A percentile compares a stretch with the other conserved stretches of the same genome.
phyloP scores from a whole-genome alignment of 2,329 filamentous ascomycete genomes.

The Sporothrix inflata region DNA sequence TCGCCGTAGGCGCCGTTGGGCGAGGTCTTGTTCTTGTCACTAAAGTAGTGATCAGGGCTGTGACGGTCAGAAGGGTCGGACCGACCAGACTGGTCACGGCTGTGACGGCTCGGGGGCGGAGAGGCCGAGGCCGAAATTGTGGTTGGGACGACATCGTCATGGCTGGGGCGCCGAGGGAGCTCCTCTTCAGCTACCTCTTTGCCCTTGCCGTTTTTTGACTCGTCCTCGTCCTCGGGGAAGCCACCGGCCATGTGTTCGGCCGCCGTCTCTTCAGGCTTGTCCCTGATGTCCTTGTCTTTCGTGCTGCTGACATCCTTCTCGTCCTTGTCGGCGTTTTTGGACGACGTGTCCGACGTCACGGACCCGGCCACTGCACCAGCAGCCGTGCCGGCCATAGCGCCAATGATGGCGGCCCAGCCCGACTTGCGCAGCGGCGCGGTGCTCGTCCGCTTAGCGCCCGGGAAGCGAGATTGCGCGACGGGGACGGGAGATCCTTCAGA shows the following conservation, averaged over 20 bases:
- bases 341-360: slow-evolving; percentile 9
- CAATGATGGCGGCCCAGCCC: slow-evolving; percentile 58
- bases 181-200: slow-evolving; percentile 31
- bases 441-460: slow-evolving; percentile 38
- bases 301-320: not conserved
- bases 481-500: not conserved
- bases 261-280: not conserved
- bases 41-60: slow-evolving; percentile 33
- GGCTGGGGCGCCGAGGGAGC: slow-evolving; percentile 26
- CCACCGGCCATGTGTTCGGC: slow-evolving; percentile 13
- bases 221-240: slow-evolving; percentile 23
- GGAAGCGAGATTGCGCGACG: slow-evolving; percentile 22
- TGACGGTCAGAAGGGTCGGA: slow-evolving; percentile 39
- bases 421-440: slow-evolving; percentile 38
- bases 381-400: slow-evolving; percentile 50
- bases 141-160: not conserved
- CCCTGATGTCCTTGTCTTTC: not conserved
- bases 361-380: slow-evolving; percentile 36
- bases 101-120: slow-evolving; percentile 58
- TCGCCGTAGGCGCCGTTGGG: slow-evolving; percentile 45
- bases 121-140: slow-evolving; percentile 50
- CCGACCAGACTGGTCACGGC: slow-evolving; percentile 26
- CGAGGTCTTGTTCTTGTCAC: not conserved
- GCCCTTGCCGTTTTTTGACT: slow-evolving; percentile 25
- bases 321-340: not conserved